Evolutionary conservation across 2,329 filamentous ascomycete species (phyloP), one percentile per base, ranked within the genome.

Genomic region (Aspergillus pseudotamarii): DNA sequence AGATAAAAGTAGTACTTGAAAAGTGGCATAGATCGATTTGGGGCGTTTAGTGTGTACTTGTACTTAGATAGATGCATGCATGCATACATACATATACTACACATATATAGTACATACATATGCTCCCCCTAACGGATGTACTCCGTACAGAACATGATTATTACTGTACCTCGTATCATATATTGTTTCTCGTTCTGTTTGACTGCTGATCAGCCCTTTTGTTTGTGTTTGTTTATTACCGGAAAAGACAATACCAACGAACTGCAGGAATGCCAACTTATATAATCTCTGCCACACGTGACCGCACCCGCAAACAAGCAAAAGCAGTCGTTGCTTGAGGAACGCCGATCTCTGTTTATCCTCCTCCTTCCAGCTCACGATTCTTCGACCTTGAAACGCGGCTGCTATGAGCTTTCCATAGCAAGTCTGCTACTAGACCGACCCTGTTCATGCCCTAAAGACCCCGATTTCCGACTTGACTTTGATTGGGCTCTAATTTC

Each of bases 291-390:
- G 34, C 41, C 8, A 0, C 76, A 78, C 76, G 75, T 78, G 76
- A 78, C 67, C 34, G 8, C 30, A 28, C 64, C 30, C 46, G 19
- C 48, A 55, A 60, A 60, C 66, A 73, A 75, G 73, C 70, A 75
- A 73, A 36, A 48, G 48, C 45, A 41, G 54, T 70, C 74, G 76
- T 78, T 78, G 76, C 76, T 76, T 78, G 76, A 78, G 76, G 74
- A 77, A 78, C 76, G 73, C 72, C 63, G 62, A 60, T 71, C 70
- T 78, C 76, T 78, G 76, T 78, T 78, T 78, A 78, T 71, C 68
- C 71, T 76, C 68, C 71, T 76, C 71, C 67, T 67, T 69, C 62
- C 62, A 65, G 62, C 59, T 61, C 60, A 59, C 56, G 34, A 51
- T 51, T 51, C 59, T 63, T 69, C 68, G 61, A 65, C 61, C 61